Percentiles rank a stretch among this genome's conserved stretches.
These are phyloP conservation scores for Talaromyces sp. DNA, from an alignment of 2,329 filamentous ascomycete genomes.

Conservation along the genomic window DNA sequence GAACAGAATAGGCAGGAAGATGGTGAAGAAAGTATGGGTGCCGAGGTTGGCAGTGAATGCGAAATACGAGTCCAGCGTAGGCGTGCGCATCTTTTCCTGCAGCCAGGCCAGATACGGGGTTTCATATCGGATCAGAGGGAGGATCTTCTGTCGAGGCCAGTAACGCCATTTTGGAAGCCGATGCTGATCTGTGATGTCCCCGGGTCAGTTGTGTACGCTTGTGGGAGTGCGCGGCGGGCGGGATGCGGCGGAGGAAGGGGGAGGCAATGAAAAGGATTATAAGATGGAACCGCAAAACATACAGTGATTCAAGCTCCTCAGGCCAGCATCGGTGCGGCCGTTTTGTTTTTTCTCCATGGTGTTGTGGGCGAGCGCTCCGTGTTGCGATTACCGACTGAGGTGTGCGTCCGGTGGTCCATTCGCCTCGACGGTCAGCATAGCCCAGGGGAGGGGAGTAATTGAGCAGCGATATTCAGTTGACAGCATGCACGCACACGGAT, in stretches of 20 bases:
- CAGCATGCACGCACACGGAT: background rate
- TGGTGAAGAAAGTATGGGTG: conserved; percentile 98
- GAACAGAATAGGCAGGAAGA: conserved; percentile 87
- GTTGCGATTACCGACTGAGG: conserved; percentile 1
- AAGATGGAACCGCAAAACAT: conserved; percentile 16
- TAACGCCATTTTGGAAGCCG: conserved; percentile 87
- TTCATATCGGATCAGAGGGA: conserved; percentile 89
- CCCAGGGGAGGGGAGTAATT: background rate
- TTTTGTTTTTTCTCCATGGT: conserved; percentile 32
- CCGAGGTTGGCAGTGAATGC: conserved; percentile 93
- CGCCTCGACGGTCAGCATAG: conserved; percentile 7
- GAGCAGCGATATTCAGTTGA: background rate
- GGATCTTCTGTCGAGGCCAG: conserved; percentile 68
- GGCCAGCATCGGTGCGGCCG: conserved; percentile 41
- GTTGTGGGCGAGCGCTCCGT: conserved; percentile 11
- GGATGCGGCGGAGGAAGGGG: background rate
- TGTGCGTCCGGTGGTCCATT: conserved; percentile 8
- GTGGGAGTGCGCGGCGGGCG: background rate
- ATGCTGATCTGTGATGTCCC: conserved; percentile 61
- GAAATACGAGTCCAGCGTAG: conserved; percentile 90
- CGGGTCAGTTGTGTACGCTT: background rate
- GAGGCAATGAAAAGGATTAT: background rate
- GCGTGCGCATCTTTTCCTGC: conserved; percentile 74
- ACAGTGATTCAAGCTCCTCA: conserved; percentile 76
- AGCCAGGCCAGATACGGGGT: conserved; percentile 88